A percentile compares a stretch with the other conserved stretches of the same genome.
These are phyloP conservation scores for Penicillium malachiteum DNA, from an alignment of 495 filamentous ascomycete genomes.

Conservation along the genomic window DNA sequence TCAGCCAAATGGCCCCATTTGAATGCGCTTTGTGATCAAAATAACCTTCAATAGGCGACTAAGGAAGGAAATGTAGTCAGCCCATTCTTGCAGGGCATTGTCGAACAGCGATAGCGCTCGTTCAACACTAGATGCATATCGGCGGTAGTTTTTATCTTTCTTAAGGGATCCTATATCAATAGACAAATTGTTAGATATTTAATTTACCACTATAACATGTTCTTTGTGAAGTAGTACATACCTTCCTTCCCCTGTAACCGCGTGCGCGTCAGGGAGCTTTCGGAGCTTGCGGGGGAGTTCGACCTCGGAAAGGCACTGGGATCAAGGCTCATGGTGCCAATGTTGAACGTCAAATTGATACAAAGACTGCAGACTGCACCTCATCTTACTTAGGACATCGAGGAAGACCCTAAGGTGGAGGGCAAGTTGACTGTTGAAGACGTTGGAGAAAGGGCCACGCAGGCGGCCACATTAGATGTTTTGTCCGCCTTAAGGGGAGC, in stretches of 20 bases:
- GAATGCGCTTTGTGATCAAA: not conserved
- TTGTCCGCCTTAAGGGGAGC: slow-evolving; percentile 27
- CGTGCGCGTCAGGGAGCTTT: slow-evolving; percentile 66
- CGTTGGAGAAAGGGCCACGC: slow-evolving; percentile 27
- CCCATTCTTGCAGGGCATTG: slow-evolving; percentile 94
- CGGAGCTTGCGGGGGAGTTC: slow-evolving; percentile 74
- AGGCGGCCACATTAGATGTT: slow-evolving; percentile 30
- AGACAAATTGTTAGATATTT: slow-evolving; percentile 2
- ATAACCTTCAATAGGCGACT: slow-evolving; percentile 84
- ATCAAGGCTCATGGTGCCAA: slow-evolving; percentile 69
- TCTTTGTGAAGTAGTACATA: slow-evolving; percentile 18
- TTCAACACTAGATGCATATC: slow-evolving; percentile 87
- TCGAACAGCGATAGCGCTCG: slow-evolving; percentile 89
- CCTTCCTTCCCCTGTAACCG: slow-evolving; percentile 54
- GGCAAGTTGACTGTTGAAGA: slow-evolving; percentile 14
- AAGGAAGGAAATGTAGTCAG: slow-evolving; percentile 97
- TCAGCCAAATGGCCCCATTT: slow-evolving; percentile 9
- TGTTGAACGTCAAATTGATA: slow-evolving; percentile 26
- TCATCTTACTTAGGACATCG: slow-evolving; percentile 42
- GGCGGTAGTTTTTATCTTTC: slow-evolving; percentile 88
- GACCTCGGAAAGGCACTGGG: slow-evolving; percentile 62
- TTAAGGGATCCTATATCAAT: slow-evolving; percentile 57
- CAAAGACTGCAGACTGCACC: slow-evolving; percentile 21
- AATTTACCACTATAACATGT: not conserved
- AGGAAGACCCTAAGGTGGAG: slow-evolving; percentile 13